A percentile compares a stretch with the other conserved stretches of the same genome.
Evolutionary conservation across 306 rosid species (phyloP).

Genomic region (Trifolium pratense): DNA sequence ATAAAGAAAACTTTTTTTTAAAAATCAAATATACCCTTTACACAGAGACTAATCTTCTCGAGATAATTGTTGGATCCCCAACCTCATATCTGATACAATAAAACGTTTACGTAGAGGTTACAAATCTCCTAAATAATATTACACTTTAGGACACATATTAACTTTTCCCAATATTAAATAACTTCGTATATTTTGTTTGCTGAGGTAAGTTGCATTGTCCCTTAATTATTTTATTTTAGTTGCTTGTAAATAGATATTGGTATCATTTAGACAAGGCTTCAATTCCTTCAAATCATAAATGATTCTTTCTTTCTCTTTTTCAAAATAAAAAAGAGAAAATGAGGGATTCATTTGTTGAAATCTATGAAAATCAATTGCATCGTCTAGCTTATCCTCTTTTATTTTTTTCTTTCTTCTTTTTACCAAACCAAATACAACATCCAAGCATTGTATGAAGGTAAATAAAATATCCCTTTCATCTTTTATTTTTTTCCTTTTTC

Average conservation of each 20-base stretch:
- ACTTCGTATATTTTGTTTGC: too few species aligned
- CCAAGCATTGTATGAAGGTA: not conserved
- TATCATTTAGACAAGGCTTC: conserved; percentile 36
- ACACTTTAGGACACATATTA: too few species aligned
- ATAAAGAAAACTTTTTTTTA: too few species aligned
- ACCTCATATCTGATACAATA: too few species aligned
- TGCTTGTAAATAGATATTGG: conserved; percentile 56
- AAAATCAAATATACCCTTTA: too few species aligned
- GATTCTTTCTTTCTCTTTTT: conserved; percentile 35
- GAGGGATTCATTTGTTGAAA: conserved; percentile 29
- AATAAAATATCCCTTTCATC: conserved; percentile 44
- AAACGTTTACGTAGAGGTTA: too few species aligned
- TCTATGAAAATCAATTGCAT: conserved; percentile 19
- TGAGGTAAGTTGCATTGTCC: too few species aligned
- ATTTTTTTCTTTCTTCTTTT: conserved; percentile 17
- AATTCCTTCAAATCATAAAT: conserved; percentile 39
- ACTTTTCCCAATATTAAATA: too few species aligned
- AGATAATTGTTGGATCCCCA: too few species aligned
- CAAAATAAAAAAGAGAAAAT: conserved; percentile 23
- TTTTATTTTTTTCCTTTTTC: not conserved
- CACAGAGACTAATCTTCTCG: too few species aligned
- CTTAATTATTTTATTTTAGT: conserved; percentile 5
- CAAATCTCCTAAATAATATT: too few species aligned
- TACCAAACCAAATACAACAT: conserved; percentile 33
- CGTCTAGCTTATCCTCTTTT: conserved; percentile 5